phyloP scores from a whole-genome alignment of 1,284 basidiomycete genomes.

The Ceratobasidium sp. region DNA sequence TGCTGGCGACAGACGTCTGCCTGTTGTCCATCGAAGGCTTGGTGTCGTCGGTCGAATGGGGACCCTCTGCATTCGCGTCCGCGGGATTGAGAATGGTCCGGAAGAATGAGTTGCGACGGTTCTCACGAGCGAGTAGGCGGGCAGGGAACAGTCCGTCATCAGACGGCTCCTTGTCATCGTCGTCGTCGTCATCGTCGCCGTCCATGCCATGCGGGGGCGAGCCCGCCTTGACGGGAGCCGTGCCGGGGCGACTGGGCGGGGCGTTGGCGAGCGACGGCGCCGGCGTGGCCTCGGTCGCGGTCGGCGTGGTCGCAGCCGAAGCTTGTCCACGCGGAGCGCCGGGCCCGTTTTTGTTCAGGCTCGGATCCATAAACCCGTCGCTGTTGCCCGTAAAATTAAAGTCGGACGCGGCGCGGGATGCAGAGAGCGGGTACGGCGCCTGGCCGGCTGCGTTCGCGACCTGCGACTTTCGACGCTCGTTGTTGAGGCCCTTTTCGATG shows the following conservation, averaged over 20 bases:
- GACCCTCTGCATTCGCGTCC: conserved; percentile 63
- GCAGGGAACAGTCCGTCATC: conserved; percentile 77
- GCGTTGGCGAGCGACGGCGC: not conserved
- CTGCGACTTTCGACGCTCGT: conserved; percentile 55
- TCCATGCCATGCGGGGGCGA: conserved; percentile 56
- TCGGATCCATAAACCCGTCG: conserved; percentile 42
- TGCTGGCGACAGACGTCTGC: conserved; percentile 32
- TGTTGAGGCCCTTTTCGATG: conserved; percentile 80
- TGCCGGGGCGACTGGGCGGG: conserved; percentile 12
- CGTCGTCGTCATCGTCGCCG: conserved; percentile 66
- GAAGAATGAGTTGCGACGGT: conserved; percentile 79
- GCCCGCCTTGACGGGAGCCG: conserved; percentile 16
- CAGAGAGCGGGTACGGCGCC: conserved; percentile 17
- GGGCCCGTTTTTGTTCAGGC: conserved; percentile 29
- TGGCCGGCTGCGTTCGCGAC: conserved; percentile 23
- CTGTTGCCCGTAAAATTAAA: conserved; percentile 36
- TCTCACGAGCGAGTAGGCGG: conserved; percentile 76
- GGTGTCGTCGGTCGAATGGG: conserved; percentile 36
- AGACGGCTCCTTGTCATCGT: conserved; percentile 52
- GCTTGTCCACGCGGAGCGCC: not conserved
- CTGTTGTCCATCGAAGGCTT: conserved; percentile 43
- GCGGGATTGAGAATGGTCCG: conserved; percentile 79
- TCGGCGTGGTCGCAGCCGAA: conserved; percentile 30
- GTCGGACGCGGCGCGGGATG: conserved; percentile 24
- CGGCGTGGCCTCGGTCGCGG: conserved; percentile 26